These are phyloP conservation scores for Cercospora brassicicola DNA, from an alignment of 2,329 filamentous ascomycete genomes.

Conservation along the genomic window DNA sequence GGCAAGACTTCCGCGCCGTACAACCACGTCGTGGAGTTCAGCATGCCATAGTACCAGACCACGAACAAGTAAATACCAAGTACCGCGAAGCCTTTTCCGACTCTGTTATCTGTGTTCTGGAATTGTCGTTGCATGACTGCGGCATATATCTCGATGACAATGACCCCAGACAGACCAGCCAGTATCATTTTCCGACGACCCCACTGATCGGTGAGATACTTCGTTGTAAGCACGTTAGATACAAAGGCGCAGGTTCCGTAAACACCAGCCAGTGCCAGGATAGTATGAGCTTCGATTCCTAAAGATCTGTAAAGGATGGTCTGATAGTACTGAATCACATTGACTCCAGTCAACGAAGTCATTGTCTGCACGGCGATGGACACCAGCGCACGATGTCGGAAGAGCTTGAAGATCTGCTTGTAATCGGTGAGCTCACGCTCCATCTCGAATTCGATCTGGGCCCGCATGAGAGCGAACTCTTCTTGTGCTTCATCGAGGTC, in stretches of 20 bases:
- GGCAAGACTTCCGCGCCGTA: slow-evolving; percentile 59
- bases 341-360: slow-evolving; percentile 59
- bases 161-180: slow-evolving; percentile 53
- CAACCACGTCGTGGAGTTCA: slow-evolving; percentile 33
- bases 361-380: slow-evolving; percentile 59
- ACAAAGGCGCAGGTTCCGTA: slow-evolving; percentile 57
- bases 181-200: slow-evolving; percentile 61
- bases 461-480: slow-evolving; percentile 57
- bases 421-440: slow-evolving; percentile 56
- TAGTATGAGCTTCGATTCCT: slow-evolving; percentile 52
- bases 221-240: slow-evolving; percentile 54
- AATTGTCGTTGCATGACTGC: slow-evolving; percentile 61
- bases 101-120: slow-evolving; percentile 55
- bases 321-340: slow-evolving; percentile 53
- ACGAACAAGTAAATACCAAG: slow-evolving; percentile 62
- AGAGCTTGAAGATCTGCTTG: slow-evolving; percentile 54
- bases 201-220: slow-evolving; percentile 58
- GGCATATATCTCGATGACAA: slow-evolving; percentile 60
- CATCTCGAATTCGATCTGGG: slow-evolving; percentile 55
- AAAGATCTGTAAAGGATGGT: slow-evolving; percentile 58
- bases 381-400: slow-evolving; percentile 54
- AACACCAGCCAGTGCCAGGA: slow-evolving; percentile 56
- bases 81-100: slow-evolving; percentile 61
- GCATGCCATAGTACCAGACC: slow-evolving; percentile 47
- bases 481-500: slow-evolving; percentile 47